phyloP scores from a whole-genome alignment of 1,284 basidiomycete species.

The Anthracocystis panici-leucophaei region DNA sequence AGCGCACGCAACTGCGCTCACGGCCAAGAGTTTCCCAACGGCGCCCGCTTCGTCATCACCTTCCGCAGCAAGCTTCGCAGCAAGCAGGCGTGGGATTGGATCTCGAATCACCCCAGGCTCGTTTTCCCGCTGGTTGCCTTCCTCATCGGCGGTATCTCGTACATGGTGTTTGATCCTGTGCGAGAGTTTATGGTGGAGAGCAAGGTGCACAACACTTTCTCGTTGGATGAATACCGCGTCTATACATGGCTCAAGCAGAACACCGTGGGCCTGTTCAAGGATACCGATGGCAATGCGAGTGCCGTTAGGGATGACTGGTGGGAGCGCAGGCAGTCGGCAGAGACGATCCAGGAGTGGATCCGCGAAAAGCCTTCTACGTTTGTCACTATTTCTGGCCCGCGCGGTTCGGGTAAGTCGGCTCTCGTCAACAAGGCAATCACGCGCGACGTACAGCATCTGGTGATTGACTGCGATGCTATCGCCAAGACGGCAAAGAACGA shows the following conservation, averaged over 20 bases:
- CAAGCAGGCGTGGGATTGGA: slow-evolving; percentile 84
- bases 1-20: slow-evolving; percentile 88
- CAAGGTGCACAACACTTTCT: slow-evolving; percentile 84
- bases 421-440: slow-evolving; percentile 75
- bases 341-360: slow-evolving; percentile 78
- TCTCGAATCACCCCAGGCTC: slow-evolving; percentile 85
- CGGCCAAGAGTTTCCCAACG: slow-evolving; percentile 74
- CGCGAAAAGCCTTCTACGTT: slow-evolving; percentile 80
- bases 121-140: slow-evolving; percentile 87
- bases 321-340: slow-evolving; percentile 82
- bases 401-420: slow-evolving; percentile 86
- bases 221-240: slow-evolving; percentile 41
- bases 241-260: slow-evolving; percentile 59
- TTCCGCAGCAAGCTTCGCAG: slow-evolving; percentile 83
- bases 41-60: slow-evolving; percentile 77
- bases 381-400: slow-evolving; percentile 85
- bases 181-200: slow-evolving; percentile 85
- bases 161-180: slow-evolving; percentile 90
- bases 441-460: slow-evolving; percentile 72
- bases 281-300: slow-evolving; percentile 41
- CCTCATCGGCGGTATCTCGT: slow-evolving; percentile 86
- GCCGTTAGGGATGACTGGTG: slow-evolving; percentile 77
- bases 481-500: slow-evolving; percentile 78
- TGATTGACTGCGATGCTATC: slow-evolving; percentile 81
- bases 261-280: slow-evolving; percentile 53